Evolutionary conservation across 805 yeast genomes (phyloP), one percentile per base, ranked within the genome.

Genomic region (Saturnispora hagleri): DNA sequence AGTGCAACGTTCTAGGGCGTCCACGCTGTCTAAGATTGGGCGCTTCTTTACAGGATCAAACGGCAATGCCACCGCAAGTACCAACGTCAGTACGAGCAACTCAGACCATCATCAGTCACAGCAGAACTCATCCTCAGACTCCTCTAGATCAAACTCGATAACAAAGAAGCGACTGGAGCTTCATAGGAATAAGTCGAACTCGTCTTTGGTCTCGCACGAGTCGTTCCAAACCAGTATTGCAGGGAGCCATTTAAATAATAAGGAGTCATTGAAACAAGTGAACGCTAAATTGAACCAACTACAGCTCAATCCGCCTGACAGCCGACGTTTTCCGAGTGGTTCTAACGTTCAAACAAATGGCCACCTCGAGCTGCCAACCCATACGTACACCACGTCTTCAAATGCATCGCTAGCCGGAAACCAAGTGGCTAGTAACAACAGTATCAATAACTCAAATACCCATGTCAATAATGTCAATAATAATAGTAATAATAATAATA

Each of bases 201-300:
- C 28, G 7, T 47, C 49, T 8, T 10, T 47, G 4, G 18, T 5
- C 9, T 47, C 49, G 27, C 24, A 45, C 18, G 43, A 24, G 22
- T 38, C 42, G 22, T 18, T 38, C 15, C 42, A 17, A 38, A 3
- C 34, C 34, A 38, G 42, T 17, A 18, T 17, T 18, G 27, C 24
- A 38, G 22, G 24, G n/a, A 18, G 22, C 28, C 38, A 41, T 3
- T 22, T 31, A 8, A 31, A 35, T 46, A 46, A 46, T 35, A 46
- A 46, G 43, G 48, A 46, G 1, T 13, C 31, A 24, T 22, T 46
- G n/a, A 46, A 46, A 33, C 49, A 47, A 28, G 24, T 47, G 8
- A 47, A 38, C 28, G 49, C 43, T 12, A 47, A 47, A 47, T 38
- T 47, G 17, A 47, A 47, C 9, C 43, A 47, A 17, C 27, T 47